Conservation (phyloP, 345 rosid genomes). For the Citrus reticulata region DNA sequence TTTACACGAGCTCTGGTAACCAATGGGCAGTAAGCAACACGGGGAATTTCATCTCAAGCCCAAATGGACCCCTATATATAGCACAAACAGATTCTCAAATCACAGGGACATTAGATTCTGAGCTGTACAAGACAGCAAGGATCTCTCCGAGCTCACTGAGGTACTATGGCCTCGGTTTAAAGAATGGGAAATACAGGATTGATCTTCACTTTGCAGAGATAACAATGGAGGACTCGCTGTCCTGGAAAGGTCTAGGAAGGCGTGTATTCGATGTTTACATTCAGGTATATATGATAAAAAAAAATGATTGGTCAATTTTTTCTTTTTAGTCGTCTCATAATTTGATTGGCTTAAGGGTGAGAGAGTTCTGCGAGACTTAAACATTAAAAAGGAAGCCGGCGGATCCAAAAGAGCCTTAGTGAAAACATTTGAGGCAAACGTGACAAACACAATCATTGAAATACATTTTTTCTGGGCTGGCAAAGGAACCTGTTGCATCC, state of each 20-base stretch:
- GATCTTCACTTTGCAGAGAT: conserved; percentile 59
- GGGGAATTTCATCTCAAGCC: conserved; percentile 45
- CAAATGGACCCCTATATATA: conserved; percentile 30
- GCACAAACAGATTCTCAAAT: conserved; percentile 45
- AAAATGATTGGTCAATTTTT: neutral
- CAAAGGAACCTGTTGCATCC: conserved; percentile 66
- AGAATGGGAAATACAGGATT: conserved; percentile 42
- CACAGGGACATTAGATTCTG: conserved; percentile 42
- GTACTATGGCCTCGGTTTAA: conserved; percentile 47
- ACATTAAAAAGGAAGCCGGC: conserved; percentile 45
- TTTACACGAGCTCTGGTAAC: conserved; percentile 27
- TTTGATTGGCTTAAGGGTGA: conserved; percentile 32
- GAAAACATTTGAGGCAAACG: conserved; percentile 36
- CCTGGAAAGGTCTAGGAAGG: conserved; percentile 57
- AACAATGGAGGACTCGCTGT: conserved; percentile 34
- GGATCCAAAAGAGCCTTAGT: conserved; percentile 46
- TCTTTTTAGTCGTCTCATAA: neutral
- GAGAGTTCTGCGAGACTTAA: conserved; percentile 42
- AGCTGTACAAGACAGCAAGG: conserved; percentile 51
- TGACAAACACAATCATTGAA: conserved; percentile 48
- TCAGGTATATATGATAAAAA: conserved; percentile 28
- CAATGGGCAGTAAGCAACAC: conserved; percentile 49
- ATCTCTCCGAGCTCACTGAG: conserved; percentile 48
- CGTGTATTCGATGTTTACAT: conserved; percentile 50
- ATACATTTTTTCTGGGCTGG: conserved; percentile 62